Conservation (phyloP, 352 stramenopile genomes). For the Phytophthora vignae region DNA sequence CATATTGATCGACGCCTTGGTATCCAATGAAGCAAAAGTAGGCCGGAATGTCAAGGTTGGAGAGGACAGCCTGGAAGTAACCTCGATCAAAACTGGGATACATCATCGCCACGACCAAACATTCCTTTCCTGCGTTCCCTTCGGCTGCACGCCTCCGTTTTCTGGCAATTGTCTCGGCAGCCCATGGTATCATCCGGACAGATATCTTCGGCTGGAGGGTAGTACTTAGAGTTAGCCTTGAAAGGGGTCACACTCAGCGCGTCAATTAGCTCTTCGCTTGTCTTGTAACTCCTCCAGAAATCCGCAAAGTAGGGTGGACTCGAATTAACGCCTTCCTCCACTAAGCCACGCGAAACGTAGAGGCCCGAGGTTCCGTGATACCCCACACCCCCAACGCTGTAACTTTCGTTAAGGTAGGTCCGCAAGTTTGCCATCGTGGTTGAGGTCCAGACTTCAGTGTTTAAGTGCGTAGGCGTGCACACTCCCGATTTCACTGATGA, state of each 20-base stretch:
- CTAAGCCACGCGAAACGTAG: constrained; percentile 56
- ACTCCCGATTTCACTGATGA: neutral
- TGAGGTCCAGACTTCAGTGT: neutral
- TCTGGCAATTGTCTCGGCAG: constrained; percentile 53
- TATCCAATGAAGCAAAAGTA: constrained; percentile 71
- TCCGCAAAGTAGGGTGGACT: constrained; percentile 41
- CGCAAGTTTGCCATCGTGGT: neutral
- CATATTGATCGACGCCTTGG: constrained; percentile 36
- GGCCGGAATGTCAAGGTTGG: constrained; percentile 54
- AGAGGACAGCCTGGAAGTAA: constrained; percentile 48
- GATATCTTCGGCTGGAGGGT: constrained; percentile 25
- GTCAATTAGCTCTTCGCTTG: constrained; percentile 43
- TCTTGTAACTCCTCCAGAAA: constrained; percentile 56
- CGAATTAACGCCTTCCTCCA: constrained; percentile 16
- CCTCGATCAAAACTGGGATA: constrained; percentile 43
- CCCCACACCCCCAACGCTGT: constrained; percentile 35
- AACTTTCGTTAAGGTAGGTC: constrained; percentile 27
- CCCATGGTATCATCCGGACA: constrained; percentile 47
- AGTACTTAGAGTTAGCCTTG: constrained; percentile 35
- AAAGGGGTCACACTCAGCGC: constrained; percentile 30
- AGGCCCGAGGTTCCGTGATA: constrained; percentile 54
- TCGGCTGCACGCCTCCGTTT: constrained; percentile 46
- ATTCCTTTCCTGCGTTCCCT: constrained; percentile 38
- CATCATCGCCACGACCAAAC: constrained; percentile 55
- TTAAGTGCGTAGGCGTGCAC: neutral